A percentile compares a stretch with the other conserved stretches of the same genome.
Evolutionary conservation across 305 asterid species (phyloP).

Genomic region (Nicotiana rustica): DNA sequence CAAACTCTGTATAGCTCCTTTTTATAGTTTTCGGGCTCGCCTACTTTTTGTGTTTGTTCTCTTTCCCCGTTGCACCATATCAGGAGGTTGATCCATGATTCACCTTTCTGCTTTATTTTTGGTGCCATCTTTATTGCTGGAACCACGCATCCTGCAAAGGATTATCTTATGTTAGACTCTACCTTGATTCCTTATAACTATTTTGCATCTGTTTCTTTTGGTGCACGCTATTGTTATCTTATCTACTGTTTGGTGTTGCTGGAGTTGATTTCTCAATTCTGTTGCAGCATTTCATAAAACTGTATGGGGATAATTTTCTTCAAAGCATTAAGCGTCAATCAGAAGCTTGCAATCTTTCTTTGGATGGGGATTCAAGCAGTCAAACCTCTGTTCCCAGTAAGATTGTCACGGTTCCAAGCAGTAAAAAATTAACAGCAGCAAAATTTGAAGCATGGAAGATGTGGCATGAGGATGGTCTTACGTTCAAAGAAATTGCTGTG

Average conservation of each 20-base stretch:
- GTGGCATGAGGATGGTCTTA: constrained; percentile 89
- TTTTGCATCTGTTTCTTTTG: constrained; percentile 10
- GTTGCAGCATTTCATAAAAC: constrained; percentile 75
- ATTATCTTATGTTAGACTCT: constrained; percentile 17
- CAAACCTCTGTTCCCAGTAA: constrained; percentile 55
- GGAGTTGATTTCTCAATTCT: constrained; percentile 43
- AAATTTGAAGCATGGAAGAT: constrained; percentile 93
- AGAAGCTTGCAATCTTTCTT: constrained; percentile 60
- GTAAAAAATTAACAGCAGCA: constrained; percentile 62
- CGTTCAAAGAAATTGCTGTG: constrained; percentile 75
- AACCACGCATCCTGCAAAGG: not conserved
- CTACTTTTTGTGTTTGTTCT: constrained; percentile 17
- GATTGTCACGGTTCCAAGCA: constrained; percentile 44
- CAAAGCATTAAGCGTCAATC: constrained; percentile 62
- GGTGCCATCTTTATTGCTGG: constrained; percentile 30
- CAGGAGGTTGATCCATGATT: constrained; percentile 19
- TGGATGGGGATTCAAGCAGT: constrained; percentile 65
- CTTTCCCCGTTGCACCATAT: constrained; percentile 20
- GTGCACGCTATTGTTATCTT: not conserved
- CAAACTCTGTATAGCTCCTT: constrained; percentile 23
- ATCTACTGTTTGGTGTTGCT: constrained; percentile 31
- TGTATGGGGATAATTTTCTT: constrained; percentile 76
- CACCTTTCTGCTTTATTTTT: constrained; percentile 29
- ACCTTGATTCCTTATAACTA: not conserved
- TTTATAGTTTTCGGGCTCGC: not conserved